phyloP scores from a whole-genome alignment of 768 basidiomycete genomes.

The Collybiopsis luxurians region DNA sequence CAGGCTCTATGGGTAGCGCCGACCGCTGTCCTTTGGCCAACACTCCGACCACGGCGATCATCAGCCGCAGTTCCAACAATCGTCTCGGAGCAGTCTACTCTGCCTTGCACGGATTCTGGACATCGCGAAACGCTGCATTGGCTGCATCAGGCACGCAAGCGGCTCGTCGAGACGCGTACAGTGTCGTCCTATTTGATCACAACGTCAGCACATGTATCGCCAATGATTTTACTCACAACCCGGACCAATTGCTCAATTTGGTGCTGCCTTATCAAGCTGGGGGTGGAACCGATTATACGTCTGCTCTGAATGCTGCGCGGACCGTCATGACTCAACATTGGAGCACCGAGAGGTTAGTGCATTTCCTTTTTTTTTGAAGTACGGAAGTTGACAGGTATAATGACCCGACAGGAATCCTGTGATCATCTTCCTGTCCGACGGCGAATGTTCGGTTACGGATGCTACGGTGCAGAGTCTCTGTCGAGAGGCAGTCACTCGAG shows the following conservation, averaged over 20 bases:
- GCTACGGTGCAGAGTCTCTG: constrained; percentile 36
- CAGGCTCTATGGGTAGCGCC: constrained; percentile 42
- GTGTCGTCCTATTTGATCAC: constrained; percentile 45
- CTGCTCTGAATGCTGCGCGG: constrained; percentile 35
- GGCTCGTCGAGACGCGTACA: constrained; percentile 52
- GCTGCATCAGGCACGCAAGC: constrained; percentile 13
- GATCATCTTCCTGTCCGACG: constrained; percentile 58
- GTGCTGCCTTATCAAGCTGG: constrained; percentile 28
- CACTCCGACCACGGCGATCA: constrained; percentile 38
- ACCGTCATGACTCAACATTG: constrained; percentile 41
- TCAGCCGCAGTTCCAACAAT: constrained; percentile 37
- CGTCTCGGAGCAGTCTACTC: constrained; percentile 60
- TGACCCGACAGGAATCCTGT: constrained; percentile 38
- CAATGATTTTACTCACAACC: constrained; percentile 46
- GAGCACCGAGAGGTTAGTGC: constrained; percentile 45
- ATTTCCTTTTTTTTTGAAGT: background rate
- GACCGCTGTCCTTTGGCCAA: constrained; percentile 45
- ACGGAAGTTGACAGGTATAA: background rate
- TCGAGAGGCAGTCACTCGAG: constrained; percentile 38
- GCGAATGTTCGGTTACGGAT: constrained; percentile 41
- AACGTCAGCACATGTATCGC: constrained; percentile 19
- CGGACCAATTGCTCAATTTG: constrained; percentile 38
- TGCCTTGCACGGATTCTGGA: constrained; percentile 55
- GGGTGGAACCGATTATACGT: constrained; percentile 42
- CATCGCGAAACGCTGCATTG: constrained; percentile 41